Base-by-base conservation (phyloP, 352 stramenopile genomes). In the Pythium angustatum region DNA sequence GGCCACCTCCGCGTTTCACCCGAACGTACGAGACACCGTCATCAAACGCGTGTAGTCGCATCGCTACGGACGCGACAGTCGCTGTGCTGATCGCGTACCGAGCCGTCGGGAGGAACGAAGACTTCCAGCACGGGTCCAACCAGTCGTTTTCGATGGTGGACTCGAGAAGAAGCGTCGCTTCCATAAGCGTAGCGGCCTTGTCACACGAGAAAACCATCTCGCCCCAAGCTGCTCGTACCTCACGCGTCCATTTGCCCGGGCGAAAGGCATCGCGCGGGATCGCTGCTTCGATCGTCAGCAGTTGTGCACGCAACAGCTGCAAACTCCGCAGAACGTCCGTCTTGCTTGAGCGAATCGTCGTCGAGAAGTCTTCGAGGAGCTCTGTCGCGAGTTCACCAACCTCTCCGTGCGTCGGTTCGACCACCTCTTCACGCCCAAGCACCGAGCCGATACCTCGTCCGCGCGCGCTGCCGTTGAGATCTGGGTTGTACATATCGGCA, bases 231-330 rank as follows among this genome's bases (percentile, higher is more conserved):
- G 81, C 76, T 36, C 87, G 87, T 10, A 96, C 66, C 8, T 72
- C 27, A 5, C 77, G 75, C 12, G 76, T 74, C 87, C 87, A 96
- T 5, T 80, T 82, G 36, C 86, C 84, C 5, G 71, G 51, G n/a
- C 85, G 80, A 45, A 96, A 96, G 10, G 87, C 87, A 45, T 96
- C 83, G 3, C 85, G 83, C 14, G 85, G 85, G 4, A 91, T 87
- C 24, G 83, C 83, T 21, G 83, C 79, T 64, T 96, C 87, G 28
- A 94, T 77, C 3, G 65, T 72, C 1, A 95, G 65, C 34, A 95
- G 60, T 61, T 93, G 85, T 14, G 83, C 80, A 55, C 82, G 74
- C 58, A 93, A 62, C 1, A 92, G 55, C 21, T 78, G 53, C 30
- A 94, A 38, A 9, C 77, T 82, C 9, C 60, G 69, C 0, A 81